A percentile compares a stretch with the other conserved stretches of the same genome.
phyloP scores from a whole-genome alignment of 305 asterid genomes.

The Plantago lanceolata region DNA sequence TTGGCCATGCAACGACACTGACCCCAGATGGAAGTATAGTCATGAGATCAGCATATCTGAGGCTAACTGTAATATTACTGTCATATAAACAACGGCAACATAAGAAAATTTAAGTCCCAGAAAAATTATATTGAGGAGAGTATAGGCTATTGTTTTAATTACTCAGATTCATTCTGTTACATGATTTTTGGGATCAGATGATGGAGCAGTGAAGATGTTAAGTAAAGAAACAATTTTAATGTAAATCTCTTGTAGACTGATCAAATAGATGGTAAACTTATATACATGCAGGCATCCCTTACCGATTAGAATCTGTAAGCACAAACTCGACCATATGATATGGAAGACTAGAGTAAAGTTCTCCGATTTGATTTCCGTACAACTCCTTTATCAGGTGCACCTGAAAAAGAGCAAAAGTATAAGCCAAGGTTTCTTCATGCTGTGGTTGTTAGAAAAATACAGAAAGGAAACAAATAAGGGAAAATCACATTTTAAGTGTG shows the following conservation, averaged over 20 bases:
- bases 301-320: slow-evolving; percentile 77
- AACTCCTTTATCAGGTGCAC: slow-evolving; percentile 89
- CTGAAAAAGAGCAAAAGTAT: slow-evolving; percentile 42
- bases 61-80: slow-evolving; percentile 83
- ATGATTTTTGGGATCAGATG: neutral
- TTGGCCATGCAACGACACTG: slow-evolving; percentile 84
- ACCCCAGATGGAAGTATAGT: slow-evolving; percentile 71
- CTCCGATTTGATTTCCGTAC: slow-evolving; percentile 89
- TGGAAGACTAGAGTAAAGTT: slow-evolving; percentile 89
- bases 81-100: slow-evolving; percentile 24
- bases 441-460: neutral
- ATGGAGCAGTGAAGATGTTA: slow-evolving; percentile 11
- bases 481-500: too few relatives aligned
- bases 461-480: neutral
- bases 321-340: slow-evolving; percentile 79
- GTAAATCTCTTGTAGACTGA: slow-evolving; percentile 14
- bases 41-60: slow-evolving; percentile 68
- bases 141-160: neutral
- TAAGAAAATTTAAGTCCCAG: neutral
- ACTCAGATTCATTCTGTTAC: neutral
- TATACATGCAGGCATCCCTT: slow-evolving; percentile 28
- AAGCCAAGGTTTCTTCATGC: neutral
- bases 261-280: slow-evolving; percentile 6
- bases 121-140: too few relatives aligned
- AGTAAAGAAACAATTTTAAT: slow-evolving; percentile 13